These are phyloP conservation scores for Monilinia laxa DNA, from an alignment of 2,329 filamentous ascomycete genomes.

Conservation along the genomic window DNA sequence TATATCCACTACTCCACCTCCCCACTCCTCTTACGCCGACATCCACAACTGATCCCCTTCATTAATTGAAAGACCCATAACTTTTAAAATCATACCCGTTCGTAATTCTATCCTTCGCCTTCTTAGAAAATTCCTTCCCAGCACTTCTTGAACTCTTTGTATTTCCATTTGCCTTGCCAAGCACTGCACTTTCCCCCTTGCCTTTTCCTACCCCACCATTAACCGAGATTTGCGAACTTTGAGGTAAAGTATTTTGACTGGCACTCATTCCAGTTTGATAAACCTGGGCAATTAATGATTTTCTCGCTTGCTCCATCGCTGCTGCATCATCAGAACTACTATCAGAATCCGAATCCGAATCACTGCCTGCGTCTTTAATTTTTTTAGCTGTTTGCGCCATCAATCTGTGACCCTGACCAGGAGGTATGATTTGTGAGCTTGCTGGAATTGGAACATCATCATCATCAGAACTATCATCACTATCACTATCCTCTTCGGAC, in stretches of 20 bases:
- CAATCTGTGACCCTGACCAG: constrained; percentile 1
- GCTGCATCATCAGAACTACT: neutral
- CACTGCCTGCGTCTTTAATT: constrained; percentile 6
- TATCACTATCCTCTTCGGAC: constrained; percentile 25
- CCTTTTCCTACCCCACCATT: constrained; percentile 5
- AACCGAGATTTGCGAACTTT: constrained; percentile 5
- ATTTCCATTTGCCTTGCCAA: constrained; percentile 8
- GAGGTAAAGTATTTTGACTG: neutral
- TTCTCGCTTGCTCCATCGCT: constrained; percentile 13
- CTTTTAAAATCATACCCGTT: constrained; percentile 21
- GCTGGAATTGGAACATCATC: constrained; percentile 4
- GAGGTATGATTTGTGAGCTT: constrained; percentile 4
- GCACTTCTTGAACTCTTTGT: constrained; percentile 19
- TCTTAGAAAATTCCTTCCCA: constrained; percentile 22
- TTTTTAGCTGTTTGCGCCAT: neutral
- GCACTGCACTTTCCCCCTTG: neutral
- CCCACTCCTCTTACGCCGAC: neutral
- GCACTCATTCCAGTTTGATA: neutral
- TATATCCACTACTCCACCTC: neutral
- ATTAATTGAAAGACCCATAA: constrained; percentile 18
- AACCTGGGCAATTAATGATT: constrained; percentile 11
- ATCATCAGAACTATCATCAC: constrained; percentile 26
- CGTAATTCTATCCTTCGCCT: constrained; percentile 17
- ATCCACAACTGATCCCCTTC: neutral
- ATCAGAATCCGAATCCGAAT: constrained; percentile 23